A percentile compares a stretch with the other conserved stretches of the same genome.
These are phyloP conservation scores for Kuraishia floccosa DNA, from an alignment of 805 yeast genomes.

Conservation along the genomic window DNA sequence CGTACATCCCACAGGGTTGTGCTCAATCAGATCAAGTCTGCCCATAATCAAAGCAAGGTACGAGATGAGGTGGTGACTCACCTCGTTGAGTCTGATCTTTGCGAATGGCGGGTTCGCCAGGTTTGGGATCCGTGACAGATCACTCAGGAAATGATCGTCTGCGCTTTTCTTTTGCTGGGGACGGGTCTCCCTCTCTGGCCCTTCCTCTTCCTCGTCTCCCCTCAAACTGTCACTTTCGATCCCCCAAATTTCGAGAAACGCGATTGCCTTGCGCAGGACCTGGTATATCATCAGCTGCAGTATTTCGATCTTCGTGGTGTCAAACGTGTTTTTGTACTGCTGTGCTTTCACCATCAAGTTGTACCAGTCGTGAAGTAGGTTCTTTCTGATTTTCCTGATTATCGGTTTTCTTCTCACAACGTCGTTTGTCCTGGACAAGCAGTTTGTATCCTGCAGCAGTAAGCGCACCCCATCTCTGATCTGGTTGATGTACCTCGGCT, in stretches of 20 bases:
- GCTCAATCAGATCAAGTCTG: slow-evolving; percentile 68
- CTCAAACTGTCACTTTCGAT: slow-evolving; percentile 38
- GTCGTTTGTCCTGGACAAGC: slow-evolving; percentile 64
- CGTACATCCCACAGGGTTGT: slow-evolving; percentile 60
- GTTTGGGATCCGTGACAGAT: slow-evolving; percentile 26
- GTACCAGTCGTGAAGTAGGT: slow-evolving; percentile 72
- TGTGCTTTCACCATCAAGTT: slow-evolving; percentile 67
- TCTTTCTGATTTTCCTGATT: slow-evolving; percentile 54
- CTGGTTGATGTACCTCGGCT: slow-evolving; percentile 45
- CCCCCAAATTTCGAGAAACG: slow-evolving; percentile 65
- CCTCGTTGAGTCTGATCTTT: slow-evolving; percentile 49
- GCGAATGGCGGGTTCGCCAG: slow-evolving; percentile 49
- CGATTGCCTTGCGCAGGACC: slow-evolving; percentile 52
- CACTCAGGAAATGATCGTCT: slow-evolving; percentile 1
- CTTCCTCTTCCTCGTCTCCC: background rate
- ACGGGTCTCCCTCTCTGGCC: slow-evolving; percentile 1
- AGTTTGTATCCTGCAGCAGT: slow-evolving; percentile 54
- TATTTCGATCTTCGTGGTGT: slow-evolving; percentile 44
- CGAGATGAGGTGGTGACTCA: slow-evolving; percentile 44
- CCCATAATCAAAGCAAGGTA: slow-evolving; percentile 64
- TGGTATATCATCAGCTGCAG: slow-evolving; percentile 55
- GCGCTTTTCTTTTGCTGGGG: slow-evolving; percentile 2
- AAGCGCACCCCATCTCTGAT: slow-evolving; percentile 65
- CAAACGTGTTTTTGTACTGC: slow-evolving; percentile 56
- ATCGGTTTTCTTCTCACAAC: slow-evolving; percentile 52